Evolutionary conservation across 164 flowering plant genomes (phyloP).

Genomic region (Litsea cubeba): DNA sequence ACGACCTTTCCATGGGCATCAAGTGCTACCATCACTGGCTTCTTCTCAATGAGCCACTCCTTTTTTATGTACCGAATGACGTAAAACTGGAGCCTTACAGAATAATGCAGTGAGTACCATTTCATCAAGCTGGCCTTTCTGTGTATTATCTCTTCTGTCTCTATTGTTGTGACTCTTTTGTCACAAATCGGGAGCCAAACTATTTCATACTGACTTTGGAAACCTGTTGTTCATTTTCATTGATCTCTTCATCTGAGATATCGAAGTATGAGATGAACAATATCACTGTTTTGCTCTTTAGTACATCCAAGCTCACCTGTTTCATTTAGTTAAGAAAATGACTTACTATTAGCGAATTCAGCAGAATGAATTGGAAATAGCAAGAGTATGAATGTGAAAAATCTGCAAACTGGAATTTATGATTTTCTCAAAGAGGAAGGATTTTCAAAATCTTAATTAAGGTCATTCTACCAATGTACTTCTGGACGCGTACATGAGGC

Average conservation of each 20-base stretch:
- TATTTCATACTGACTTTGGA: slow-evolving; percentile 53
- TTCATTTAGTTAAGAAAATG: too few relatives aligned
- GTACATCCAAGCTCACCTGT: slow-evolving; percentile 52
- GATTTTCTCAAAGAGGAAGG: too few relatives aligned
- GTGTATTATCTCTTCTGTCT: too few relatives aligned
- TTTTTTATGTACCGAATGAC: slow-evolving; percentile 23
- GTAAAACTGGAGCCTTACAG: slow-evolving; percentile 28
- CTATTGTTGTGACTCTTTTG: slow-evolving; percentile 9
- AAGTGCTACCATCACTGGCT: slow-evolving; percentile 27
- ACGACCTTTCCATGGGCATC: slow-evolving; percentile 28
- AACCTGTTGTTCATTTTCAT: slow-evolving; percentile 8
- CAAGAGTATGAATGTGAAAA: too few relatives aligned
- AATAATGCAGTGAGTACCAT: slow-evolving; percentile 56
- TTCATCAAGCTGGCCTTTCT: slow-evolving; percentile 35
- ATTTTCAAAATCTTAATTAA: too few relatives aligned
- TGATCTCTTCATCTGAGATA: slow-evolving; percentile 47
- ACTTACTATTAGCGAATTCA: too few relatives aligned
- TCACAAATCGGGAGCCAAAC: slow-evolving; percentile 72
- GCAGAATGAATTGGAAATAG: too few relatives aligned
- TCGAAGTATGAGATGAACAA: slow-evolving; percentile 70
- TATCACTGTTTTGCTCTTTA: slow-evolving; percentile 67
- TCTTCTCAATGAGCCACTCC: slow-evolving; percentile 19
- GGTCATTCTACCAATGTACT: too few relatives aligned
- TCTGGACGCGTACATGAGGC: too few relatives aligned
- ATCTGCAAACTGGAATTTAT: too few relatives aligned